These are phyloP conservation scores for button mushroom (Agaricus bisporus) DNA, from an alignment of 768 basidiomycete genomes.

Conservation along the genomic window DNA sequence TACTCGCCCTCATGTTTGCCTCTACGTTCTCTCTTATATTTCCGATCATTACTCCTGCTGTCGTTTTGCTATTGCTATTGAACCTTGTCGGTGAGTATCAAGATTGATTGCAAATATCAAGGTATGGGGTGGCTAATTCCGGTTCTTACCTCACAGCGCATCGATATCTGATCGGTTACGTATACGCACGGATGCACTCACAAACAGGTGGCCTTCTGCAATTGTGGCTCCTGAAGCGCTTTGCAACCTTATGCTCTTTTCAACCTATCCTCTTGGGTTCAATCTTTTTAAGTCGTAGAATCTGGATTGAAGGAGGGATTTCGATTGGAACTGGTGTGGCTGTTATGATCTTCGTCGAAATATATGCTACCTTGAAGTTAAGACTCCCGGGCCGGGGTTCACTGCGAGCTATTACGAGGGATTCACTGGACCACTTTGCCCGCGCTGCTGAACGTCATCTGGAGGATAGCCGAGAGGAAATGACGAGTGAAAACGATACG, in stretches of 20 bases:
- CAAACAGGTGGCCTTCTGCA: conserved; percentile 72
- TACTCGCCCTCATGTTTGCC: conserved; percentile 66
- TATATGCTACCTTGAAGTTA: conserved; percentile 45
- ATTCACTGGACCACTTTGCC: conserved; percentile 52
- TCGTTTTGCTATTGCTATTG: conserved; percentile 56
- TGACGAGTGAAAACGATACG: conserved; percentile 37
- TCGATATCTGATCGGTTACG: conserved; percentile 74
- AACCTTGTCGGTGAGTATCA: conserved; percentile 49
- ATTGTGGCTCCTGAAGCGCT: conserved; percentile 68
- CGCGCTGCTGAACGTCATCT: conserved; percentile 35
- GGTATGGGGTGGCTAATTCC: background rate
- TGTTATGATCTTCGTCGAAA: conserved; percentile 55
- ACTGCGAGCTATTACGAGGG: conserved; percentile 49
- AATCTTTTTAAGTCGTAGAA: conserved; percentile 55
- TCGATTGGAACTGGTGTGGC: conserved; percentile 49
- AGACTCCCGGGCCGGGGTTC: conserved; percentile 40
- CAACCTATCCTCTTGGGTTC: conserved; percentile 75
- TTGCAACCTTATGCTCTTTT: conserved; percentile 63
- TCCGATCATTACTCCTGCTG: conserved; percentile 69
- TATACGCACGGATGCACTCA: conserved; percentile 65
- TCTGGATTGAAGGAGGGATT: conserved; percentile 71
- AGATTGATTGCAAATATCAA: background rate
- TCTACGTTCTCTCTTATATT: conserved; percentile 72
- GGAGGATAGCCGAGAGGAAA: conserved; percentile 45
- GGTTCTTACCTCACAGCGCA: conserved; percentile 46